Percentiles rank a stretch among this genome's conserved stretches.
Evolutionary conservation across 2,329 filamentous ascomycete species (phyloP).

Genomic region (Neurospora crassa): DNA sequence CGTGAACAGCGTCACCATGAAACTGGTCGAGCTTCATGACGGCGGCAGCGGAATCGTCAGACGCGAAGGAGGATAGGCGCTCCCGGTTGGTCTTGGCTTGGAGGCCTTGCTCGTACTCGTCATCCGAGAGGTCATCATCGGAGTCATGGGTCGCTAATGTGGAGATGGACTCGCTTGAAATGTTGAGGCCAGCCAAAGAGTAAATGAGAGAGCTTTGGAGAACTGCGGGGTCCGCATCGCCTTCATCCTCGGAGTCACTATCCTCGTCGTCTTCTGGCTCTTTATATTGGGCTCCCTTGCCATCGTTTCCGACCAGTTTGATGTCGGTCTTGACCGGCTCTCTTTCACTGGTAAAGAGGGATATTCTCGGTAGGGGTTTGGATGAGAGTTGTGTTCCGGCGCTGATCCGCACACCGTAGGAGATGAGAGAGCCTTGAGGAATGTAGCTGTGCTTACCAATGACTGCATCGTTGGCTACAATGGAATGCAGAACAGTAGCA

Average conservation of each 20-base stretch:
- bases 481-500: conserved; percentile 57
- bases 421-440: conserved; percentile 65
- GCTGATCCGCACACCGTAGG: conserved; percentile 64
- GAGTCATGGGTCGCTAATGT: conserved; percentile 55
- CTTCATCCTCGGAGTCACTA: conserved; percentile 37
- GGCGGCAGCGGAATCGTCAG: conserved; percentile 53
- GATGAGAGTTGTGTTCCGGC: conserved; percentile 42
- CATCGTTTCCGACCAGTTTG: conserved; percentile 36
- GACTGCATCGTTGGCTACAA: conserved; percentile 64
- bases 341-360: conserved; percentile 29
- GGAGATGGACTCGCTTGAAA: conserved; percentile 47
- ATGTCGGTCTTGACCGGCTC: conserved; percentile 31
- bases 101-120: not conserved
- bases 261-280: conserved; percentile 39
- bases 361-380: conserved; percentile 26
- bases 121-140: conserved; percentile 45
- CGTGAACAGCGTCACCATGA: conserved; percentile 77
- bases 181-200: conserved; percentile 40
- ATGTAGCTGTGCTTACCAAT: conserved; percentile 65
- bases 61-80: conserved; percentile 58
- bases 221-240: conserved; percentile 33
- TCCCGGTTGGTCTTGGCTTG: conserved; percentile 17
- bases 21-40: conserved; percentile 47
- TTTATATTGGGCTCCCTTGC: conserved; percentile 40
- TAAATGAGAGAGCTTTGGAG: conserved; percentile 49